Percentiles rank a stretch among this genome's conserved stretches.
phyloP scores from a whole-genome alignment of 495 filamentous ascomycete species.

The Schizothecium vesticola region DNA sequence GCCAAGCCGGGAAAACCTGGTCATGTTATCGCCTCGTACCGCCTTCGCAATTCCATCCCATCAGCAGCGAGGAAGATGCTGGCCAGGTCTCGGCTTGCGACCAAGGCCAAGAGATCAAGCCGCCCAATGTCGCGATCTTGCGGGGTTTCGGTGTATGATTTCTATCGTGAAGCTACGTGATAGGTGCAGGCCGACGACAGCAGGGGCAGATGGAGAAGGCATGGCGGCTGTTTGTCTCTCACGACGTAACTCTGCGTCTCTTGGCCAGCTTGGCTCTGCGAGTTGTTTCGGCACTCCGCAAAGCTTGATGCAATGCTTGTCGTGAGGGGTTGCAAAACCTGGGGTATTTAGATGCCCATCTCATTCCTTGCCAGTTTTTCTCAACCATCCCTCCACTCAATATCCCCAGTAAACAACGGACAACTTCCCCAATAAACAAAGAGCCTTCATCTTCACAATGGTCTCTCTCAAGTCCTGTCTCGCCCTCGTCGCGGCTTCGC shows the following conservation, averaged over 20 bases:
- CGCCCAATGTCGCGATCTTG: neutral
- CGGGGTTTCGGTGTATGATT: neutral
- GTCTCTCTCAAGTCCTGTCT: slow-evolving; percentile 6
- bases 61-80: neutral
- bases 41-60: neutral
- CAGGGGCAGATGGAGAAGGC: neutral
- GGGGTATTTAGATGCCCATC: neutral
- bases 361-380: neutral
- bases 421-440: neutral
- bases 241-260: neutral
- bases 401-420: neutral
- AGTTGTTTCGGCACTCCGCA: neutral
- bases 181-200: neutral
- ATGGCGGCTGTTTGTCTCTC: slow-evolving; percentile 2
- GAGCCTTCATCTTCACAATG: neutral
- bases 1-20: slow-evolving; percentile 12
- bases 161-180: neutral
- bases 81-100: neutral
- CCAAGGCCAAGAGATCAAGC: neutral
- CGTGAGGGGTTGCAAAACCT: neutral
- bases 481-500: neutral
- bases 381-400: neutral
- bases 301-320: neutral
- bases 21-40: slow-evolving; percentile 4
- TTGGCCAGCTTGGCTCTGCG: neutral